Percentiles rank a stretch among this genome's conserved stretches.
phyloP scores from a whole-genome alignment of 176 grass and related monocot species.

The Phoenix roebelenii region DNA sequence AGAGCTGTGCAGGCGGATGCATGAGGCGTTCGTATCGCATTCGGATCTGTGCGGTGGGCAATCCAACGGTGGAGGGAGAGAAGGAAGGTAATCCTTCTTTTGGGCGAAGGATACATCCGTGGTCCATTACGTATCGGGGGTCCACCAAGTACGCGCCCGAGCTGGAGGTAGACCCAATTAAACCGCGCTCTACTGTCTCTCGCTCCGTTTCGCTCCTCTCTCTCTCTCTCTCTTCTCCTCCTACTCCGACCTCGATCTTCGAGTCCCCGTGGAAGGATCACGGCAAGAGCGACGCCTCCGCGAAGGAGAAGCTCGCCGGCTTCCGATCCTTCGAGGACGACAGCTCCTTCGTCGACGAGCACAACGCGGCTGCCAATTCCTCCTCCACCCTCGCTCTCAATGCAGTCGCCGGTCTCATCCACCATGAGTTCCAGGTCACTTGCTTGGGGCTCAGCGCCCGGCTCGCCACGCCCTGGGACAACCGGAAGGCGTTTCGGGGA shows the following conservation, averaged over 20 bases:
- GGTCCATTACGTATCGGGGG: no score
- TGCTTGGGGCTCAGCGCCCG: constrained; percentile 32
- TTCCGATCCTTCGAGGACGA: constrained; percentile 53
- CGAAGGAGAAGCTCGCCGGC: constrained; percentile 39
- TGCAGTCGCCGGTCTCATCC: constrained; percentile 59
- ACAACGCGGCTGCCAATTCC: constrained; percentile 21
- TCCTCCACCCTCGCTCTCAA: constrained; percentile 62
- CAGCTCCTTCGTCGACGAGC: constrained; percentile 43
- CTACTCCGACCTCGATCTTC: constrained; percentile 35
- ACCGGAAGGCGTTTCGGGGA: constrained; percentile 11
- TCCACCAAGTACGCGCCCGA: no score
- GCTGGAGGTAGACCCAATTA: no score
- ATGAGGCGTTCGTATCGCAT: no score
- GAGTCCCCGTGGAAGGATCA: constrained; percentile 61
- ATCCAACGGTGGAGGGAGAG: no score
- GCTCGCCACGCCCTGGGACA: neutral
- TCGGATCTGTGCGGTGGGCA: no score
- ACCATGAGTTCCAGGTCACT: constrained; percentile 48
- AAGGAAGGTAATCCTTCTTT: no score
- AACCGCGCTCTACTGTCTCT: neutral
- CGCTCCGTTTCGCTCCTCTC: neutral
- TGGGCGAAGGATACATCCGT: no score
- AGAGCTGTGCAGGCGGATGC: no score
- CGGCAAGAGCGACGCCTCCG: constrained; percentile 42
- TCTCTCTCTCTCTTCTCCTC: neutral